Conservation (phyloP, 176 grass and related monocot genomes). For the Oryza rufipogon region DNA sequence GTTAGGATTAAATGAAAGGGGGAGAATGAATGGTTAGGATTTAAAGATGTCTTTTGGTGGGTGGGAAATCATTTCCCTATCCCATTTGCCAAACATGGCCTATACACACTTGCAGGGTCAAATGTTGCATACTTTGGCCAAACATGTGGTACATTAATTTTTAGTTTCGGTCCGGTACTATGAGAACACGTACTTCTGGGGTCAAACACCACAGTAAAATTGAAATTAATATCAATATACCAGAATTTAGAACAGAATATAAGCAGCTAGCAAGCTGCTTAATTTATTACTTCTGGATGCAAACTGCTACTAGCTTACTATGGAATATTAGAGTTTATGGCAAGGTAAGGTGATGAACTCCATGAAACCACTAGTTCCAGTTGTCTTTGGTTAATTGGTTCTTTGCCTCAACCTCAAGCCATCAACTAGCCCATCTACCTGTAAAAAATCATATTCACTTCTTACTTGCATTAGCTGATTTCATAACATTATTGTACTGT, state of each 20-base stretch:
- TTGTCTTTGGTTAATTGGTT: not conserved
- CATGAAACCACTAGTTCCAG: constrained; percentile 23
- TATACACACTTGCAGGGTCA: not conserved
- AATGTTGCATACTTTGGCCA: constrained; percentile 9
- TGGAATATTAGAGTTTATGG: not conserved
- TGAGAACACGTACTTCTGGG: not conserved
- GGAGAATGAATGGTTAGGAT: too few species aligned
- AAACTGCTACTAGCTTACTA: not conserved
- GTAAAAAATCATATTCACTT: not conserved
- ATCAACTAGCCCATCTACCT: constrained; percentile 1
- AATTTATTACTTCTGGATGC: not conserved
- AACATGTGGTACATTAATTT: not conserved
- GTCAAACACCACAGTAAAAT: constrained; percentile 8
- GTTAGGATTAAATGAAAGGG: too few species aligned
- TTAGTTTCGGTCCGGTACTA: constrained; percentile 1
- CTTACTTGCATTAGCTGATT: constrained; percentile 10
- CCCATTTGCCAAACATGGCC: too few species aligned
- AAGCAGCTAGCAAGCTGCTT: too few species aligned
- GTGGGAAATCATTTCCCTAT: too few species aligned
- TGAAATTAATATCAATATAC: not conserved
- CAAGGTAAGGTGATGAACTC: constrained; percentile 10
- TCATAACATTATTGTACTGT: not conserved
- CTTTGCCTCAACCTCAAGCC: not conserved
- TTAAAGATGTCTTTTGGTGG: too few species aligned
- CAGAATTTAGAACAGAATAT: not conserved